Base-by-base conservation (phyloP, 2,329 filamentous ascomycete genomes). In the Cladosporium sp. region DNA sequence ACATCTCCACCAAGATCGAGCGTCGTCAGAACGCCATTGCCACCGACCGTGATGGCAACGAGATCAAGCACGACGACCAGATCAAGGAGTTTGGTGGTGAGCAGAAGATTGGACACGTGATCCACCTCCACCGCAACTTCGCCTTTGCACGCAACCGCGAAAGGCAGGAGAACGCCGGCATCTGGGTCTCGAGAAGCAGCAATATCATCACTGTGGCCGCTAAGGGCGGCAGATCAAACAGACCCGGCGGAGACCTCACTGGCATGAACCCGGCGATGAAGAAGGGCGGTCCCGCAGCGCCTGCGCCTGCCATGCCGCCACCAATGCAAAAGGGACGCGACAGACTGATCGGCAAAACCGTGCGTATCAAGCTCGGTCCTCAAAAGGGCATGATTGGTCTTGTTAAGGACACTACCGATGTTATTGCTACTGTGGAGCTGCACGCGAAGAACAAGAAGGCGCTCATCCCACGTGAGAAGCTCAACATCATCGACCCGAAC, bases 381-480 rank as follows among this genome's bases (percentile, higher is more conserved):
- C 90, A 92, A 75, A 98, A 98, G 71, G 92, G 92, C 50, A 77
- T 96, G 38, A 75, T 97, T 36, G 93, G 93, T 60, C 95, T 96
- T 57, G 91, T 98, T 60, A 96, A 95, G 66, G 92, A 97, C 65
- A 86, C 92, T 1, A 95, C 88, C 6, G 91, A 94, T 60, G 81
- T 81, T 3, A 82, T 86, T 62, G 92, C 89, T 25, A 86, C 91
- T 55, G 86, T 98, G 36, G 93, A 98, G 70, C 74, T 98, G 33
- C 92, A 97, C 66, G 91, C 91, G 5, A 95, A 95, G 74, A 88
- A 84, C 71, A 97, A 96, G 75, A 86, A 88, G 13, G 82, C 97
- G 54, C 90, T 85, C 7, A 82, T 97, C 30, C 80, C 83, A 16
- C 94, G 94, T 65, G 84, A 86, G 9, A 81, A 85, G 51, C 73